Base-by-base conservation (phyloP, 768 basidiomycete genomes). In the Chlorophyllum brunneum region DNA sequence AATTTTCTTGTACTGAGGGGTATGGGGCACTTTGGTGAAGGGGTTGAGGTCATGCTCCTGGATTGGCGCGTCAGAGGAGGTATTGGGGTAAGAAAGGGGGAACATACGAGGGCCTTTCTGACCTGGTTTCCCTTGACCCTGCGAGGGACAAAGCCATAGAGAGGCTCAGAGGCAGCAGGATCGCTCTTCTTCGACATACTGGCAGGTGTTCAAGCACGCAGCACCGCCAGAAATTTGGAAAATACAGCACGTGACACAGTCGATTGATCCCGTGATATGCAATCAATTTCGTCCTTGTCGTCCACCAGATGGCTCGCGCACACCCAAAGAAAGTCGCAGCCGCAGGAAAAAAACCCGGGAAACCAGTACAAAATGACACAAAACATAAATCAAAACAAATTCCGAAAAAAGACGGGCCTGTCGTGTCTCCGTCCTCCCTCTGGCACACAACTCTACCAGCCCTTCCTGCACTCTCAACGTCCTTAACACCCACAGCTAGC, bases 11-110 rank as follows among this genome's bases (percentile, higher is more conserved):
- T 97, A 98, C 56, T 86, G 80, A 2, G 79, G 63, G 0, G 91
- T 81, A 65, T 86, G 86, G 0, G 91, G 88, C 54, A 65, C 68
- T 53, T 86, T 86, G 4, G 90, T 97, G 72, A 98, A 98, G 1
- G 95, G 88, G 62, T 98, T 98, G 34, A 86, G 55, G 34, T 88
- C 80, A 55, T 86, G 78, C 61, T 88, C 82, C 92, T 94, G 62
- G 8, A 58, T 20, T 6, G 5, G 39, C 10, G 23, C 15, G 29
- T 43, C 20, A 45, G 9, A n/a, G 39, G 18, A 33, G 27, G 49
- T 9, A 2, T 18, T 24, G 5, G 11, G 22, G 22, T 26, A 30
- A n/a, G 8, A 22, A 31, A 27, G 44, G 15, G 13, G 22, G 22
- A 20, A 72, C 81, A 49, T 62, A 92, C 90, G 80, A 94, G 73